Base-by-base conservation (phyloP, 164 flowering plant species). In the Taxillus chinensis region DNA sequence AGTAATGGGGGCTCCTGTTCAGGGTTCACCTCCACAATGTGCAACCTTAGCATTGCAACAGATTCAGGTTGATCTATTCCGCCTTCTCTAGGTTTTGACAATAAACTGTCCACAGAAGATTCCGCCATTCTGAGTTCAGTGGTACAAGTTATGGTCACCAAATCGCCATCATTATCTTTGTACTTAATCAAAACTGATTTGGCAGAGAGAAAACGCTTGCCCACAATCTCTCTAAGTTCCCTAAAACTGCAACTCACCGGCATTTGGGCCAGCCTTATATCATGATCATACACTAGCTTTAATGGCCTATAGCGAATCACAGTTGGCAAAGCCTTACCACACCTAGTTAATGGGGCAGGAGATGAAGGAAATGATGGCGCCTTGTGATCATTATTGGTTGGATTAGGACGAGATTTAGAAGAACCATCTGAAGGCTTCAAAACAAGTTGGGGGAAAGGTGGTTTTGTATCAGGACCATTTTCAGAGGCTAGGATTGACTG, bases 231-330 rank as follows among this genome's bases (percentile, higher is more conserved):
- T 68, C 99, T 83, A 74, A 95, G 68, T 56, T 67, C 77, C 50
- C 71, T 85, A 53, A 90, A 89, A 63, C 75, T 72, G 76, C 99
- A 95, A 70, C 70, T 80, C 45, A 77, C 91, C 0, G 97, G 97
- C 96, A 95, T 87, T 59, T 81, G 82, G 0, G 95, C 86, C 42
- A 89, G 89, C 71, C 99, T 81, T 55, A 95, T 91, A 71, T 95
- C 99, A 74, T 89, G 97, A 72, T 80, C 99, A 75, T 95, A 95
- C 49, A 91, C 90, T 72, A 95, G 89, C 74, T 95, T 91, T 82
- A 95, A 67, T 13, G 79, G 83, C 78, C 99, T 82, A 27, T 27
- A 81, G 2, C 54, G 77, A n/a, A 75, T 67, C n/a, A 50, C 64
- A 59, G 65, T 56, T 27, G 74, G 73, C 10, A 41, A 45, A 57